These are phyloP conservation scores for Crucibulum laeve DNA, from an alignment of 768 basidiomycete species.

Conservation along the genomic window DNA sequence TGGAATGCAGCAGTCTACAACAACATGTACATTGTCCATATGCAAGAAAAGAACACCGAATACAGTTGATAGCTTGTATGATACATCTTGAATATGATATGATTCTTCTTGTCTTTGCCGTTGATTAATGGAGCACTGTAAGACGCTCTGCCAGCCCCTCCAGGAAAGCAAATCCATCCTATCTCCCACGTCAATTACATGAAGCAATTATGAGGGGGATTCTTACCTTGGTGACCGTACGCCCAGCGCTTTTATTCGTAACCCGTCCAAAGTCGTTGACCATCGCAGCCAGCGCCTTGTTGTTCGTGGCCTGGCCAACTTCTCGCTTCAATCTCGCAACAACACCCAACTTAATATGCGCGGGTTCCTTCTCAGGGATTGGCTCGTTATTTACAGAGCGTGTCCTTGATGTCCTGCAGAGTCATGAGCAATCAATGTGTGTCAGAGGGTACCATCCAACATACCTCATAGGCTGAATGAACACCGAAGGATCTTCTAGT, in stretches of 20 bases:
- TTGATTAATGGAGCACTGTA: constrained; percentile 29
- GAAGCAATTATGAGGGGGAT: neutral
- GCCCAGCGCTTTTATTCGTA: constrained; percentile 62
- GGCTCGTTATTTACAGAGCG: constrained; percentile 34
- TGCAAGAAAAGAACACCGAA: too few species aligned
- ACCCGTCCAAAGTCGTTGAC: constrained; percentile 68
- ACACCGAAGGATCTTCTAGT: constrained; percentile 63
- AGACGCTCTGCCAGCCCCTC: constrained; percentile 56
- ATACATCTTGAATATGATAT: neutral
- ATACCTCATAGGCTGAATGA: constrained; percentile 50
- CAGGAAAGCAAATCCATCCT: constrained; percentile 69
- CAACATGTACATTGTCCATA: too few species aligned
- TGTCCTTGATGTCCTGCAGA: constrained; percentile 28
- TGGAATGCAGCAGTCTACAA: too few species aligned
- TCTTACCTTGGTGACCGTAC: constrained; percentile 67
- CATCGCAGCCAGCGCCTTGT: constrained; percentile 56
- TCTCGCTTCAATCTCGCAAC: constrained; percentile 55
- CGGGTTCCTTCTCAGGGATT: constrained; percentile 35
- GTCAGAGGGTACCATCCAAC: constrained; percentile 11
- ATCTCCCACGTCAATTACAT: neutral
- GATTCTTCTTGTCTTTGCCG: neutral
- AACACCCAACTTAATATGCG: constrained; percentile 54
- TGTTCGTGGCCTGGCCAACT: constrained; percentile 45
- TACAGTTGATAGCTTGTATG: too few species aligned
- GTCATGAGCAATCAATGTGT: constrained; percentile 5